A percentile compares a stretch with the other conserved stretches of the same genome.
Conservation (phyloP, 257 asterid species). For the Gentiana straminea region DNA sequence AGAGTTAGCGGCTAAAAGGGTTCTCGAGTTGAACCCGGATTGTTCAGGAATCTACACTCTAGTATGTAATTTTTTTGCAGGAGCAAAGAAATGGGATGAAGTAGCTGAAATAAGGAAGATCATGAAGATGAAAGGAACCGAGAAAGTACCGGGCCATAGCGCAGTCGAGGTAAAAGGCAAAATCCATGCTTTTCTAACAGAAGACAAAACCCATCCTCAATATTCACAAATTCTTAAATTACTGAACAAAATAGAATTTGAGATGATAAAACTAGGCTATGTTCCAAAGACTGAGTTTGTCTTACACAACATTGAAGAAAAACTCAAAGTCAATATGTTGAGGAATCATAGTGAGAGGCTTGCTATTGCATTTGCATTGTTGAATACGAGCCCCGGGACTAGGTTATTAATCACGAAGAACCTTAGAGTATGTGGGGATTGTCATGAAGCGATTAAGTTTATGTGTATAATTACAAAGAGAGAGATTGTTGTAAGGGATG, state of each 20-base stretch:
- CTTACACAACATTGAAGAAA: slow-evolving; percentile 44
- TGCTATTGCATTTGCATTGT: slow-evolving; percentile 48
- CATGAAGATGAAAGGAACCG: slow-evolving; percentile 49
- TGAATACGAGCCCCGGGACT: slow-evolving; percentile 39
- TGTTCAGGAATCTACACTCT: slow-evolving; percentile 48
- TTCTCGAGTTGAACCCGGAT: slow-evolving; percentile 49
- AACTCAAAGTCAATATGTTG: slow-evolving; percentile 42
- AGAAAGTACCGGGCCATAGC: slow-evolving; percentile 61
- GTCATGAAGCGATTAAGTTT: slow-evolving; percentile 39
- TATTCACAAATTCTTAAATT: slow-evolving; percentile 27
- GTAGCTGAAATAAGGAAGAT: slow-evolving; percentile 49
- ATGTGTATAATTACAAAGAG: slow-evolving; percentile 23
- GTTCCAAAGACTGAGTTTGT: slow-evolving; percentile 37
- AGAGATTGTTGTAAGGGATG: slow-evolving; percentile 33
- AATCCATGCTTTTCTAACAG: slow-evolving; percentile 53
- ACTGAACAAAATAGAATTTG: slow-evolving; percentile 36
- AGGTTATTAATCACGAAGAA: slow-evolving; percentile 47
- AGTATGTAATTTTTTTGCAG: slow-evolving; percentile 63
- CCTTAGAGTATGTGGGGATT: slow-evolving; percentile 56
- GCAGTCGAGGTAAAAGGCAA: slow-evolving; percentile 46
- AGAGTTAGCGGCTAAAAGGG: slow-evolving; percentile 52
- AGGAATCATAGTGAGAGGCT: slow-evolving; percentile 57
- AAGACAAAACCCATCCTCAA: slow-evolving; percentile 49
- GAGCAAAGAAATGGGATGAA: slow-evolving; percentile 62
- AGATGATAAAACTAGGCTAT: slow-evolving; percentile 50